Percentiles rank a stretch among this genome's conserved stretches.
phyloP scores from a whole-genome alignment of 176 grass and related monocot species.

The Lolium multiflorum region DNA sequence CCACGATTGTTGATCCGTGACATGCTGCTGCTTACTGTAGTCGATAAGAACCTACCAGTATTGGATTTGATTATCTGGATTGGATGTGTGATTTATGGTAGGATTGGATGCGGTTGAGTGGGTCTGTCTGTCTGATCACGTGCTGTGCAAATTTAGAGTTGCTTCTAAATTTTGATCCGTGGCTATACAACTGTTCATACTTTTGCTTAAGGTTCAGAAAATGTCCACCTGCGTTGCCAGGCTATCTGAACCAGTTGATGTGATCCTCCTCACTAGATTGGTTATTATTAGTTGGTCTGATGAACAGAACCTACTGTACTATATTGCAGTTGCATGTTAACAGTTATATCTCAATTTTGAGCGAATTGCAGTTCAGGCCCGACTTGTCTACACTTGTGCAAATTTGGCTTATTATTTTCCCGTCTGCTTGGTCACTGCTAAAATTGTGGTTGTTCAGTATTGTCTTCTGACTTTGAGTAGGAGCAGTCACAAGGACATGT shows the following conservation, averaged over 20 bases:
- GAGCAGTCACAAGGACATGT: background rate
- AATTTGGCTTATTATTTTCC: background rate
- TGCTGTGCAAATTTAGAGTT: background rate
- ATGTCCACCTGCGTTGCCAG: background rate
- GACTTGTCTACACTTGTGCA: background rate
- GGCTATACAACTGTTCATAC: background rate
- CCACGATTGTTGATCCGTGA: background rate
- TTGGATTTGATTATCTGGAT: background rate
- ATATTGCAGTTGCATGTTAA: background rate
- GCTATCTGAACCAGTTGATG: background rate
- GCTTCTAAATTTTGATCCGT: background rate
- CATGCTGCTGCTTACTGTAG: background rate
- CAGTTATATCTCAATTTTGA: background rate
- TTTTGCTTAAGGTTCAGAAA: background rate
- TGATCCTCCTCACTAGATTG: background rate
- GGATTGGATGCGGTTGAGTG: background rate
- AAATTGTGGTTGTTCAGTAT: background rate
- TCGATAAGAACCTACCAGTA: background rate
- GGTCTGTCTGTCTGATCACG: background rate
- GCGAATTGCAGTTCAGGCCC: background rate
- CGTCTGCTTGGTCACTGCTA: background rate
- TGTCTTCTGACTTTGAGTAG: background rate
- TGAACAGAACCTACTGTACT: background rate
- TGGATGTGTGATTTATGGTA: background rate
- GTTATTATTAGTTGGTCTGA: background rate